Conservation (phyloP, 2,329 filamentous ascomycete species). For the Seiridium unicorne region DNA sequence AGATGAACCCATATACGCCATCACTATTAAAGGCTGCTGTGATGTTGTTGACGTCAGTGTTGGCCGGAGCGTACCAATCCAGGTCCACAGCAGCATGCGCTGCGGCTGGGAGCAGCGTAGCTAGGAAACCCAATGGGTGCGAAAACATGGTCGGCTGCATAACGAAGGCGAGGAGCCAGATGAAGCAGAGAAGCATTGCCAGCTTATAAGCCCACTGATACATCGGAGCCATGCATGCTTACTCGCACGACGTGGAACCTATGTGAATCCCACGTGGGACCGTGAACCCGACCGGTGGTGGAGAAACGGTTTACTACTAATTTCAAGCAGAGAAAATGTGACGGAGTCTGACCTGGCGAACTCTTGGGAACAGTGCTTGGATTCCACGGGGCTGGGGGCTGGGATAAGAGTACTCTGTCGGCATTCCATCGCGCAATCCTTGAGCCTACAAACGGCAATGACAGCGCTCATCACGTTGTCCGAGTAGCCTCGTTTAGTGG, state of each 20-base stretch:
- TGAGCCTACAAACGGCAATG: background rate
- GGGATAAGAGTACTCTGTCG: background rate
- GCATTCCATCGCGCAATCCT: background rate
- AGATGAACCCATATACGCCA: slow-evolving; percentile 73
- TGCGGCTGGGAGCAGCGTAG: background rate
- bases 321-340: too few species aligned
- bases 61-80: slow-evolving; percentile 57
- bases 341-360: too few species aligned
- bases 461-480: background rate
- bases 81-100: slow-evolving; percentile 32
- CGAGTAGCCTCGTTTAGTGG: background rate
- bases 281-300: background rate
- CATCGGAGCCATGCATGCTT: background rate
- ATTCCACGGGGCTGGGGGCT: background rate
- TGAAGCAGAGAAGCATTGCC: background rate
- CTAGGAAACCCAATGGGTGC: background rate
- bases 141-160: background rate
- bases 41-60: slow-evolving; percentile 60
- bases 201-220: background rate
- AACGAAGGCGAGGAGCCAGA: background rate
- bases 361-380: too few species aligned
- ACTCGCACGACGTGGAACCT: too few species aligned
- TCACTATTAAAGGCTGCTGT: slow-evolving; percentile 52
- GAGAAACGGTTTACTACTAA: background rate
- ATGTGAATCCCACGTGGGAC: background rate